Base-by-base conservation (phyloP, 345 rosid genomes). In the Adansonia digitata region DNA sequence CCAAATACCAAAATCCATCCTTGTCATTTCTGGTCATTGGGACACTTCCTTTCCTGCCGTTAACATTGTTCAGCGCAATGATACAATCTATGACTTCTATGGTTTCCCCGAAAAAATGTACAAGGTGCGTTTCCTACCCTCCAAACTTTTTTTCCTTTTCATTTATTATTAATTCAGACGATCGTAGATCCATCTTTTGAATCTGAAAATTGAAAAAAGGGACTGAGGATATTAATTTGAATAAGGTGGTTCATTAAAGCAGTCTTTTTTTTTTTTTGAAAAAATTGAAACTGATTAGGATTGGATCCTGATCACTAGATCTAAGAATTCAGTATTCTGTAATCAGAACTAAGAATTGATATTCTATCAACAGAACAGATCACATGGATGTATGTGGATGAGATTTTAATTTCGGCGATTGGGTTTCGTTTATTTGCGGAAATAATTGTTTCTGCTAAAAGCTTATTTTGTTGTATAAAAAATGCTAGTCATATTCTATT, bases 11-110 rank as follows among this genome's bases (percentile, higher is more conserved):
- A 88, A 82, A 46, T 83, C 97, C 45, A 93, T 95, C 51, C 86
- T 95, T 2, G 57, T 91, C 42, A 81, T 95, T 72, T 95, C 98
- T 20, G 97, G 89, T 24, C 98, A 95, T 77, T 93, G 99, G 99
- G 97, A 93, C 77, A 91, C 98, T 43, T 64, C 80, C 15, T 61
- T 17, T 10, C 98, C 97, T 42, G 14, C 92, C 14, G 88, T 94
- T 75, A 94, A 89, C 77, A 82, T 82, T 67, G 90, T 91, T 73
- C 71, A 55, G 0, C 79, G 78, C 74, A 81, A 91, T 77, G 86
- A 87, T 0, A 90, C 95, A 66, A 91, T 94, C 85, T 77, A 94
- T 43, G 98, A 93, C 77, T 94, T 94, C 86, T 86, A 83, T 74
- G 78, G 76, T 69, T 92, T 92, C 86, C 98, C 99, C n/a, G 76